These are phyloP conservation scores for Phytophthora pseudosyringae DNA, from an alignment of 352 stramenopile species.

Conservation along the genomic window DNA sequence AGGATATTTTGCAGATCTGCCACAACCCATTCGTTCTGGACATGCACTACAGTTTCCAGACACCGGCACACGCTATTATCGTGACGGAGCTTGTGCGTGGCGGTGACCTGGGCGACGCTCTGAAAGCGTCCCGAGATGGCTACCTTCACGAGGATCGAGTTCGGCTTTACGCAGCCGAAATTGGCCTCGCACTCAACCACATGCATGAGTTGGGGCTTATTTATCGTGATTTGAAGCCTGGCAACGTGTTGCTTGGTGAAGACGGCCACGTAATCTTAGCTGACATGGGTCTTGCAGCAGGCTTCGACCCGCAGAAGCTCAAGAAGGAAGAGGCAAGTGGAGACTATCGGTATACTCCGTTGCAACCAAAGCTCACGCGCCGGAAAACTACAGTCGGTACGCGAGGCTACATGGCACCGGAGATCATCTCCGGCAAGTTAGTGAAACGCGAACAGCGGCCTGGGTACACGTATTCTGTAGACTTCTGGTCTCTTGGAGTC, in stretches of 20 bases:
- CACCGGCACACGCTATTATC: slow-evolving; percentile 84
- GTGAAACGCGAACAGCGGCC: slow-evolving; percentile 78
- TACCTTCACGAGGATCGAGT: slow-evolving; percentile 82
- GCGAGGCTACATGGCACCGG: slow-evolving; percentile 91
- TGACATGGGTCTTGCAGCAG: slow-evolving; percentile 87
- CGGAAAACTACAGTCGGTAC: slow-evolving; percentile 88
- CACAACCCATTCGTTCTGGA: slow-evolving; percentile 91
- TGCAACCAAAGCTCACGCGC: slow-evolving; percentile 66
- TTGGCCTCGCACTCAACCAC: slow-evolving; percentile 86
- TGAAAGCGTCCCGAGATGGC: slow-evolving; percentile 73
- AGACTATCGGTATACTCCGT: slow-evolving; percentile 54
- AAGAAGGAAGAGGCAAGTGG: slow-evolving; percentile 54
- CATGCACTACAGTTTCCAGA: slow-evolving; percentile 93
- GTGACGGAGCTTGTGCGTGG: slow-evolving; percentile 88
- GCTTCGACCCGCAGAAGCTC: slow-evolving; percentile 59
- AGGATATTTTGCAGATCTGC: slow-evolving; percentile 88
- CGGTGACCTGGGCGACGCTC: slow-evolving; percentile 77
- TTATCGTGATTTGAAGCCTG: slow-evolving; percentile 90
- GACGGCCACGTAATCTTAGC: slow-evolving; percentile 91
- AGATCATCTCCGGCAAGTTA: slow-evolving; percentile 90
- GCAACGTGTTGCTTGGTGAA: slow-evolving; percentile 89
- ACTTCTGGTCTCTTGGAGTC: slow-evolving; percentile 86
- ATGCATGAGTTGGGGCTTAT: slow-evolving; percentile 89
- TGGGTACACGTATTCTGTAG: slow-evolving; percentile 78
- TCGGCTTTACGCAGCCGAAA: slow-evolving; percentile 84